Percentiles rank a stretch among this genome's conserved stretches.
phyloP scores from a whole-genome alignment of 2,329 filamentous ascomycete species.

The Byssothecium circinans region DNA sequence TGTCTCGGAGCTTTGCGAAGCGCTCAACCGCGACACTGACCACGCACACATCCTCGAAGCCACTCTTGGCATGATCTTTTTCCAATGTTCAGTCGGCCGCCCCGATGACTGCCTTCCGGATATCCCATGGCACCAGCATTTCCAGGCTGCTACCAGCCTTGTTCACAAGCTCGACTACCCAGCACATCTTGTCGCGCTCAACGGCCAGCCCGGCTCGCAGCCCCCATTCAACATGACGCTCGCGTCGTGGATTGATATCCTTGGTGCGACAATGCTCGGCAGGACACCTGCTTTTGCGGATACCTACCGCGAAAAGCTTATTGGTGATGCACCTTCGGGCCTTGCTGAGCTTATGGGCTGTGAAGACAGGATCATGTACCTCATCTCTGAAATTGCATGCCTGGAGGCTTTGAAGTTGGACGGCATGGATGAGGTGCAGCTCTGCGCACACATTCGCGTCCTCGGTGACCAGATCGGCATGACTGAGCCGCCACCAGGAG shows the following conservation, averaged over 20 bases:
- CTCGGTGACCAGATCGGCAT: conserved; percentile 83
- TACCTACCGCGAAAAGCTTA: conserved; percentile 92
- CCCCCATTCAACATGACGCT: conserved; percentile 95
- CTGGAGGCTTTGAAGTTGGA: conserved; percentile 82
- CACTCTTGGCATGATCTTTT: conserved; percentile 92
- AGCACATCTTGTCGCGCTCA: conserved; percentile 61
- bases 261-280: conserved; percentile 89
- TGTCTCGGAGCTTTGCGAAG: conserved; percentile 81
- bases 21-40: conserved; percentile 76
- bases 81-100: conserved; percentile 88
- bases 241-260: conserved; percentile 93
- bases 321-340: conserved; percentile 66
- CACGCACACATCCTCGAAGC: conserved; percentile 90
- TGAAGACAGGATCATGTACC: conserved; percentile 95
- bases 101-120: conserved; percentile 83
- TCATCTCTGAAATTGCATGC: conserved; percentile 96
- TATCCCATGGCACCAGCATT: conserved; percentile 96
- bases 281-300: conserved; percentile 85
- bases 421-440: conserved; percentile 76
- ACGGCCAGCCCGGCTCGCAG: conserved; percentile 61
- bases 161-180: conserved; percentile 84
- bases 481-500: conserved; percentile 64
- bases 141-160: conserved; percentile 83
- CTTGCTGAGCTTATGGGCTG: conserved; percentile 95
- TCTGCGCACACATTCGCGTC: conserved; percentile 88